Evolutionary conservation across 192 early-diverging fungal genomes (phyloP), one percentile per base, ranked within the genome.

Genomic region (Coemansia sp.): DNA sequence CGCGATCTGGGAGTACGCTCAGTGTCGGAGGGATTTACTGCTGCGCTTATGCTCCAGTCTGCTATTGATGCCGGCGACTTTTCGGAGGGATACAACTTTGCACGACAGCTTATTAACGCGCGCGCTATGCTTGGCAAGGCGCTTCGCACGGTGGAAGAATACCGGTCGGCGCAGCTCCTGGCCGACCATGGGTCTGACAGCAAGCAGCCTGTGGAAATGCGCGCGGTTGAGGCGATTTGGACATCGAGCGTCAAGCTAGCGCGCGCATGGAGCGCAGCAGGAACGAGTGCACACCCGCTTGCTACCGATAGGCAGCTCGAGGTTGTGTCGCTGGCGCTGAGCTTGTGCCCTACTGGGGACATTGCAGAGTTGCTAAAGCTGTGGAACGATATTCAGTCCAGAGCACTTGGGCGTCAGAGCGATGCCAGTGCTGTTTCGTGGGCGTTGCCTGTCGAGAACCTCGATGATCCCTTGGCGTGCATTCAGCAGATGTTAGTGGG

Each of bases 161-260:
- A 56, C 19, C 30, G 65, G 5, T 54, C 58, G 23, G 19, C 27
- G 34, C 52, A 47, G 19, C 29, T 62, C 51, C 42, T 63, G 38
- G 52, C 48, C 9, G 32, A 23, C 4, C 40, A 27, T 14, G 31
- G 25, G 5, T 10, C 34, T 21, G 39, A 52, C 2, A 23, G 25
- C 17, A 41, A 19, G 14, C 51, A 23, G 51, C 36, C 51, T 18
- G 38, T 59, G 3, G 60, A 69, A 8, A 55, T 42, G 19, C 67
- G 67, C 8, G 67, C 55, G 5, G 39, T 63, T n/a, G 67, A 57
- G n/a, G 26, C 33, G 15, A 37, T 58, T 8, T 63, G 67, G 60
- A 47, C 17, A 5, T 50, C 50, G 7, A 52, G 60, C 11, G 55
- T 47, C 13, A 40, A 45, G 8, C 31, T 68, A 22, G 61, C 53